Base-by-base conservation (phyloP, 208 protist species). In the Wallacemonas collosoma region DNA sequence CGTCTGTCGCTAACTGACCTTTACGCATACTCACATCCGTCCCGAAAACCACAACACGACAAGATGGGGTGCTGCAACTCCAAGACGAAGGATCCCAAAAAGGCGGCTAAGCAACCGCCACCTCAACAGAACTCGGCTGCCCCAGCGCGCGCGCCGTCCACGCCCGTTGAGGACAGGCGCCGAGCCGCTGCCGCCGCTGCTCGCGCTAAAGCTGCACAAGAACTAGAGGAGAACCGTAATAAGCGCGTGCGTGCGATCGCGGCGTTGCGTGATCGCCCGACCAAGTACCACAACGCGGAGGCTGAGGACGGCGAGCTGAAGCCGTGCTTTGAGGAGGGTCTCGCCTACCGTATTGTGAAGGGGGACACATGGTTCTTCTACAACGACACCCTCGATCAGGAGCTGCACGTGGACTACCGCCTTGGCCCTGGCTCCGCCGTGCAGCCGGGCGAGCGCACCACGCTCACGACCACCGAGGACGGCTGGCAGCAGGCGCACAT, bases 381-480 rank as follows among this genome's bases (percentile, higher is more conserved):
- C 74, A 94, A 94, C 68, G 89, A 90, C 77, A 88, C 87, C 8
- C 68, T 82, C n/a, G 74, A 85, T 50, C 92, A 91, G 74, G 85
- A 89, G 57, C 86, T 83, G 67, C 85, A 88, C 50, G 76, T 93
- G 11, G 76, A 82, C 45, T 86, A 81, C 68, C 75, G 75, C 65
- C 90, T 94, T 61, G 86, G 82, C 41, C 80, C 73, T n/a, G 54
- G 63, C 64, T 84, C 80, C 36, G 36, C 67, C 47, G 72, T 86
- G 17, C 39, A 51, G 12, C 67, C 80, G 11, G 68, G 73, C 35
- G 73, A 72, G 54, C 65, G 72, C 9, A 63, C 72, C 62, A 71
- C 47, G 44, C 56, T 83, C 41, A 77, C 77, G 66, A 57, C 44
- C 50, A 74, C 61, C 41, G 82, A 66, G 26, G 67, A 84, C 53